Base-by-base conservation (phyloP, 2,329 filamentous ascomycete species). In the Karstenula rhodostoma region DNA sequence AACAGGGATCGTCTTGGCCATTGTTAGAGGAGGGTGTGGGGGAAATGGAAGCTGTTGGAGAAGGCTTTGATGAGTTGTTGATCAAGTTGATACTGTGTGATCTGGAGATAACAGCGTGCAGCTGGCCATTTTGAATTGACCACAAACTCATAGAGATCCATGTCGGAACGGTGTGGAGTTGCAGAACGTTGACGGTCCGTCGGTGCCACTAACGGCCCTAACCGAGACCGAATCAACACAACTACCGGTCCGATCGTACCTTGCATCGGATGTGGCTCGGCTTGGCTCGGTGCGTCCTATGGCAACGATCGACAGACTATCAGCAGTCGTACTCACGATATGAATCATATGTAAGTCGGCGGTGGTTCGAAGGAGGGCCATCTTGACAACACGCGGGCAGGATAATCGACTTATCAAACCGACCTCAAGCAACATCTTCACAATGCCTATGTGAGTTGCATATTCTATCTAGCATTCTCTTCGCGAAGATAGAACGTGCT, bases 31-130 rank as follows among this genome's bases (percentile, higher is more conserved):
- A 35, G 47, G 29, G 29, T 35, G 47, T 33, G n/a, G 29, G n/a
- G 35, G 29, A 35, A 35, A 35, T 22, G 47, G 19, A 33, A 22
- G 10, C 13, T 19, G 29, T 50, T 35, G 47, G 47, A 35, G 47
- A 50, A 50, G 6, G 17, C 17, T 27, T 22, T 22, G 17, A 33
- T 22, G n/a, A 50, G 25, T n/a, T 50, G 27, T 35, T 35, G 47
- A 50, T 50, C 47, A 50, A 35, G 47, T 22, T n/a, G 29, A 35
- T 35, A 17, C 47, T 32, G 27, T 35, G 44, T 47, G 47, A 50
- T 50, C 29, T 29, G n/a, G 12, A 35, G 33, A 8, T 10, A 50
- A 22, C 47, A 50, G 47, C 29, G 47, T 4, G 29, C 25, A 50
- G 47, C 27, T 35, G 27, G 27, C 27, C 47, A 35, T 19, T 50